Conservation (phyloP, 2,329 filamentous ascomycete species). For the Trichoderma aggressivum region DNA sequence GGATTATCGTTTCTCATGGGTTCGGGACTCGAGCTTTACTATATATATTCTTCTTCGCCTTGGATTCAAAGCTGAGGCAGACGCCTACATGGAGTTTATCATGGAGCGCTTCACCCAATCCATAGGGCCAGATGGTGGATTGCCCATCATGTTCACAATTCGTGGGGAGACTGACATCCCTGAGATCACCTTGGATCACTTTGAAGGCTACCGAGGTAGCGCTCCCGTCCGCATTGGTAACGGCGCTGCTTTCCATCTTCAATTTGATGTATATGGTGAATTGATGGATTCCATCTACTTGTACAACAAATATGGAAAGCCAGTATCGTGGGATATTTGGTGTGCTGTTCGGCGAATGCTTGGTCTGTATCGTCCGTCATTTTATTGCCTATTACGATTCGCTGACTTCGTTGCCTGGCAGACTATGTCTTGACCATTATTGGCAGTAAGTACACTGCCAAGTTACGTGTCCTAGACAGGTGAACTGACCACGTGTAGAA, state of each 20-base stretch:
- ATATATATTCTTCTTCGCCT: constrained; percentile 74
- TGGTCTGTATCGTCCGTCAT: constrained; percentile 33
- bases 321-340: constrained; percentile 75
- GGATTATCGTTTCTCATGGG: constrained; percentile 77
- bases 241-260: constrained; percentile 70
- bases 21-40: constrained; percentile 73
- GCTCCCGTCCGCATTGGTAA: constrained; percentile 74
- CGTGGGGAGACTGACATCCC: constrained; percentile 71
- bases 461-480: background rate
- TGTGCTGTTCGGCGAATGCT: constrained; percentile 64
- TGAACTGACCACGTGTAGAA: constrained; percentile 36
- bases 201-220: constrained; percentile 70
- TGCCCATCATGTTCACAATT: constrained; percentile 82
- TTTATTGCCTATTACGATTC: background rate
- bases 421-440: constrained; percentile 69
- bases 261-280: constrained; percentile 78
- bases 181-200: constrained; percentile 63
- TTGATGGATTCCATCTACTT: constrained; percentile 75
- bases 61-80: constrained; percentile 71
- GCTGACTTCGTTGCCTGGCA: constrained; percentile 21
- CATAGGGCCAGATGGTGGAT: constrained; percentile 54
- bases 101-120: constrained; percentile 65
- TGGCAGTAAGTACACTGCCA: constrained; percentile 40
- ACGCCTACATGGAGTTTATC: constrained; percentile 77
- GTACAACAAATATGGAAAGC: constrained; percentile 77